These are phyloP conservation scores for Entophlyctis luteolus DNA, from an alignment of 192 early-diverging fungal genomes.

Conservation along the genomic window DNA sequence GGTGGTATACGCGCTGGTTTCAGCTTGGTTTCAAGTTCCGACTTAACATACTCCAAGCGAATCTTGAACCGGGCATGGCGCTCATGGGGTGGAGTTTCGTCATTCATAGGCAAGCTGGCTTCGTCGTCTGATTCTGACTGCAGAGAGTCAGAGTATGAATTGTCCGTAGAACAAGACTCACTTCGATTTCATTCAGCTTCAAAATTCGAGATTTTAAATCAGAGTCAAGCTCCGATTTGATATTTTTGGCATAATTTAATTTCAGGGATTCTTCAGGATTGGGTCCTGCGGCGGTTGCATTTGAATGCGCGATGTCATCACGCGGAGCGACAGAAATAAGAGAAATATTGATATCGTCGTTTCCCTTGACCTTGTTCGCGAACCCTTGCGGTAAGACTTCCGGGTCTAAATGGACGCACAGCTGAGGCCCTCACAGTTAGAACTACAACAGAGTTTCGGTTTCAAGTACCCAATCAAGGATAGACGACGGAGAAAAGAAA, in stretches of 20 bases:
- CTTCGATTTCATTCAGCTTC: background rate
- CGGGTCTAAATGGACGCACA: constrained; percentile 11
- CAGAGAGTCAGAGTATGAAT: background rate
- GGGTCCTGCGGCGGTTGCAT: background rate
- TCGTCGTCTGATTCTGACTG: background rate
- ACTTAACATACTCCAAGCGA: background rate
- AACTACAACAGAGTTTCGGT: background rate
- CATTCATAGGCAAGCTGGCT: background rate
- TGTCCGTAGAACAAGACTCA: background rate
- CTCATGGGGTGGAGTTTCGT: background rate
- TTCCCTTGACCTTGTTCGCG: constrained; percentile 8
- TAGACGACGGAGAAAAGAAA: background rate
- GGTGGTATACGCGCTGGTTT: background rate
- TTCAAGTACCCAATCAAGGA: constrained; percentile 4
- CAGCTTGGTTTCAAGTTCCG: background rate
- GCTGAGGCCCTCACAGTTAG: background rate
- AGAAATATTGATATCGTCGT: background rate
- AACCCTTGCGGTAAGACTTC: constrained; percentile 5
- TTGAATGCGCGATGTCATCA: background rate
- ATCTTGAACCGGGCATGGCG: background rate
- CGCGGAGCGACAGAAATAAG: background rate
- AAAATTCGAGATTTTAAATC: constrained; percentile 1
- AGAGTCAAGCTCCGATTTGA: background rate
- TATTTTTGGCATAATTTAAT: background rate
- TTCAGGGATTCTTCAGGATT: background rate